Evolutionary conservation across 768 basidiomycete genomes (phyloP), one percentile per base, ranked within the genome.

Genomic region (Kwoniella sp.): DNA sequence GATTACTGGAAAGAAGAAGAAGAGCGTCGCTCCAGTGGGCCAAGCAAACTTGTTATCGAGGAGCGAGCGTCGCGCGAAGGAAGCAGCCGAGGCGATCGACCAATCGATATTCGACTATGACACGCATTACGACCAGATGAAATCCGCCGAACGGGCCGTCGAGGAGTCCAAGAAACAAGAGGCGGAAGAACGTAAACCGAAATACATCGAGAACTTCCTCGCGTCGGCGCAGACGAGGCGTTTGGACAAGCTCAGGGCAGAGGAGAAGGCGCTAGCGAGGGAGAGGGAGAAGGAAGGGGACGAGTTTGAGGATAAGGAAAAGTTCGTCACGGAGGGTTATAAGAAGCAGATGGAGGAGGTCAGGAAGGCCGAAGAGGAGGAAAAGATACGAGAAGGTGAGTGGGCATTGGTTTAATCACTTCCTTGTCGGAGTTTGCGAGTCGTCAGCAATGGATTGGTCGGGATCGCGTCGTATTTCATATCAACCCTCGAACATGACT

Each of bases 291-390:
- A 85, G 22, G 96, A 99, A 82, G 96, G 96, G 0, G 93, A 93
- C 67, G 86, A 93, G 79, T 99, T 92, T 78, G 85, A 85, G 62
- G 96, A 92, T 83, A 98, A 94, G 83, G 96, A 97, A 60, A 85
- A 88, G n/a, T 99, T 98, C 74, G 95, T 98, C 55, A 99, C 96
- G 0, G 91, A 93, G 74, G 93, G 92, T 25, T 99, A 99, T 83
- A 93, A 93, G 79, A 90, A 91, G 55, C 96, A 98, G 81, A 90
- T 96, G 88, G 93, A 87, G 54, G 91, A 94, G 81, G 87, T 97
- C 5, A 85, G 92, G 62, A 85, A 82, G 75, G 92, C 93, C 0
- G 96, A 98, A 77, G 92, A 93, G 76, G 95, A 98, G 74, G 96
- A 98, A 81, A 89, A 85, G 81, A 81, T 83, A 73, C 85, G 89